Evolutionary conservation across 2,329 filamentous ascomycete species (phyloP).

Genomic region (Pyrenochaeta sp.): DNA sequence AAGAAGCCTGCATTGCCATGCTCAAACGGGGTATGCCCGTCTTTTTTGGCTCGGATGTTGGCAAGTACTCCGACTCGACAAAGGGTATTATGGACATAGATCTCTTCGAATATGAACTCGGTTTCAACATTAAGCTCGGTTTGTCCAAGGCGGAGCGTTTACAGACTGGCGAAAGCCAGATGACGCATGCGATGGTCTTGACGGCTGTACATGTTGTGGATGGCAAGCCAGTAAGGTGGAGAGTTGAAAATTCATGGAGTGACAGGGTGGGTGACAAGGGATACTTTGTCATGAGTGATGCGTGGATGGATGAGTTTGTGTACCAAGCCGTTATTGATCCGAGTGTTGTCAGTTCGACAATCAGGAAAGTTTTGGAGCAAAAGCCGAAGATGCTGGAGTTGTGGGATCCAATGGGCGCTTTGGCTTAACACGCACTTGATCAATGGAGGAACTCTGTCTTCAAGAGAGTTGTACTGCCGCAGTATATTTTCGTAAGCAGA

Average conservation of each 20-base stretch:
- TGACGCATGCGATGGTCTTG: slow-evolving; percentile 94
- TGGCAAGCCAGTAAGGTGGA: slow-evolving; percentile 76
- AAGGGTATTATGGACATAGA: slow-evolving; percentile 82
- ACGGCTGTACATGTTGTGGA: slow-evolving; percentile 81
- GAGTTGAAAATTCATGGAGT: slow-evolving; percentile 89
- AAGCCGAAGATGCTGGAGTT: slow-evolving; percentile 69
- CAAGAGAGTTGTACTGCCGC: background rate
- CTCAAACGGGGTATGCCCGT: slow-evolving; percentile 79
- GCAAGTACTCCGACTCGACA: slow-evolving; percentile 75
- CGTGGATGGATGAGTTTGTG: slow-evolving; percentile 71
- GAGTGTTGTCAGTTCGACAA: slow-evolving; percentile 64
- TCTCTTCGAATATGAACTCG: slow-evolving; percentile 80
- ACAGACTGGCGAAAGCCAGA: slow-evolving; percentile 75
- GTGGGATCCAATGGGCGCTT: slow-evolving; percentile 82
- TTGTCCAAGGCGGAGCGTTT: slow-evolving; percentile 81
- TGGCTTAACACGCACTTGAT: slow-evolving; percentile 57
- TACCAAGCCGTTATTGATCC: slow-evolving; percentile 89
- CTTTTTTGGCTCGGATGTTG: slow-evolving; percentile 90
- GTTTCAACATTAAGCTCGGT: slow-evolving; percentile 78
- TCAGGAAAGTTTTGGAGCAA: slow-evolving; percentile 74
- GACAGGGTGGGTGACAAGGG: slow-evolving; percentile 74
- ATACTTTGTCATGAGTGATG: slow-evolving; percentile 89
- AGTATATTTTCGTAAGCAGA: background rate
- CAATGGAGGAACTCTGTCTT: background rate
- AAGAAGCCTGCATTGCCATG: slow-evolving; percentile 78